A percentile compares a stretch with the other conserved stretches of the same genome.
Evolutionary conservation across 225 moss, liverwort and hornwort species (phyloP).

Genomic region (Marchantia paleacea): DNA sequence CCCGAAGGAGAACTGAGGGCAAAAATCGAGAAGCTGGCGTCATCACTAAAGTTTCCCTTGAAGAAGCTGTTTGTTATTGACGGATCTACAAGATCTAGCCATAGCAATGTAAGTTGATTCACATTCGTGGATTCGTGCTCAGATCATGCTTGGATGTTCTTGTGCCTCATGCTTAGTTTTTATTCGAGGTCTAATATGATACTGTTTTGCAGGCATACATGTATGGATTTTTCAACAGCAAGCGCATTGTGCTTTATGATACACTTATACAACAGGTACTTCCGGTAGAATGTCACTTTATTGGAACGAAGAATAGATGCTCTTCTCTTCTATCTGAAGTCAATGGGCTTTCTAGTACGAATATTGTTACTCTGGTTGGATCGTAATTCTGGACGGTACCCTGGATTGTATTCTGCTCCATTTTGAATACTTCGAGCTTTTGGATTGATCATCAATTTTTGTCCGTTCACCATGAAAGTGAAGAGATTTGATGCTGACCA

Average conservation of each 20-base stretch:
- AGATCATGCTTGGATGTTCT: not conserved
- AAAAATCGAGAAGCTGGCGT: slow-evolving; percentile 91
- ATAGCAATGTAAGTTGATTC: slow-evolving; percentile 68
- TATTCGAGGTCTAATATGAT: not conserved
- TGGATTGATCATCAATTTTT: not conserved
- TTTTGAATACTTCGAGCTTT: not conserved
- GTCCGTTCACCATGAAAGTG: not conserved
- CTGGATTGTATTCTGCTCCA: not conserved
- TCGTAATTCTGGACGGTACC: not conserved
- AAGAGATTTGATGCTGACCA: not conserved
- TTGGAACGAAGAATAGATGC: not conserved
- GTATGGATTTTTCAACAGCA: slow-evolving; percentile 99
- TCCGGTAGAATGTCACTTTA: not conserved
- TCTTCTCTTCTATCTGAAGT: not conserved
- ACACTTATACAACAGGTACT: slow-evolving; percentile 81
- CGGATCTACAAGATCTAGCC: slow-evolving; percentile 87
- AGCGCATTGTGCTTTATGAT: slow-evolving; percentile 96
- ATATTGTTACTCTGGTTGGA: not conserved
- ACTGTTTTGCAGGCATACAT: slow-evolving; percentile 62
- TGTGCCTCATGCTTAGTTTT: not conserved
- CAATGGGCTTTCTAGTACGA: no score
- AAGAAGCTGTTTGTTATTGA: slow-evolving; percentile 97
- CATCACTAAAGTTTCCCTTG: slow-evolving; percentile 75
- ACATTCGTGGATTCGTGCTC: not conserved
- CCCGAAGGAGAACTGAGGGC: slow-evolving; percentile 65